Evolutionary conservation across 2,329 filamentous ascomycete genomes (phyloP).

Genomic region (Alternaria burnsii): DNA sequence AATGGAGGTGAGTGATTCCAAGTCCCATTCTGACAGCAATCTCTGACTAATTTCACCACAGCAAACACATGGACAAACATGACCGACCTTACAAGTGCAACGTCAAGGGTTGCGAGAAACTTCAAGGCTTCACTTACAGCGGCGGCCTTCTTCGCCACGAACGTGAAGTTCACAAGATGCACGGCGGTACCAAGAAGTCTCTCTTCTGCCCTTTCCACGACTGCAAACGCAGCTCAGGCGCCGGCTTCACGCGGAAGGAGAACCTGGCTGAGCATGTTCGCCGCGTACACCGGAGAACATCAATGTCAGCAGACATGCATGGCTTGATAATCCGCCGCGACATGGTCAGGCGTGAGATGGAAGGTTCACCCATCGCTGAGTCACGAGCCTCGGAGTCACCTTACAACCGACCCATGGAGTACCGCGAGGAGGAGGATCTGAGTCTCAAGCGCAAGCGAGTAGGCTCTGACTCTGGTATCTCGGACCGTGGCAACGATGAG

Average conservation of each 20-base stretch:
- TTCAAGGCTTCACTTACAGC: conserved; percentile 93
- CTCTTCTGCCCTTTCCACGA: conserved; percentile 85
- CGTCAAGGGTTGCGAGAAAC: conserved; percentile 84
- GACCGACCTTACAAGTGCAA: conserved; percentile 90
- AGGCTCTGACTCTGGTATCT: conserved; percentile 36
- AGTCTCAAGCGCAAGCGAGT: conserved; percentile 46
- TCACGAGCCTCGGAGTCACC: conserved; percentile 37
- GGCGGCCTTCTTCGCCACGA: conserved; percentile 89
- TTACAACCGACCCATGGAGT: conserved; percentile 34
- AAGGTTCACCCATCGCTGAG: conserved; percentile 31
- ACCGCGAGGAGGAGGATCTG: conserved; percentile 36
- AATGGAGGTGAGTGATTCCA: conserved; percentile 80
- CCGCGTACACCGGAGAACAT: conserved; percentile 72
- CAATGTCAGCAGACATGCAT: conserved; percentile 48
- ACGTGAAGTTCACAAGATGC: conserved; percentile 90
- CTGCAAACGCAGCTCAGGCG: conserved; percentile 88
- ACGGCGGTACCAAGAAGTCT: conserved; percentile 86
- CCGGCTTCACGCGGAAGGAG: conserved; percentile 91
- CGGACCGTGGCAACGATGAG: conserved; percentile 40
- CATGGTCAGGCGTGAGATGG: conserved; percentile 26
- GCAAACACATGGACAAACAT: conserved; percentile 99
- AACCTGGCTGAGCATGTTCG: conserved; percentile 94
- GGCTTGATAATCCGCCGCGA: conserved; percentile 43
- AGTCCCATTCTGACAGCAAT: conserved; percentile 24
- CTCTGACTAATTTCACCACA: conserved; percentile 50